A percentile compares a stretch with the other conserved stretches of the same genome.
phyloP scores from a whole-genome alignment of 1,139 yeast genomes.

The Blastobotrys aristatus region DNA sequence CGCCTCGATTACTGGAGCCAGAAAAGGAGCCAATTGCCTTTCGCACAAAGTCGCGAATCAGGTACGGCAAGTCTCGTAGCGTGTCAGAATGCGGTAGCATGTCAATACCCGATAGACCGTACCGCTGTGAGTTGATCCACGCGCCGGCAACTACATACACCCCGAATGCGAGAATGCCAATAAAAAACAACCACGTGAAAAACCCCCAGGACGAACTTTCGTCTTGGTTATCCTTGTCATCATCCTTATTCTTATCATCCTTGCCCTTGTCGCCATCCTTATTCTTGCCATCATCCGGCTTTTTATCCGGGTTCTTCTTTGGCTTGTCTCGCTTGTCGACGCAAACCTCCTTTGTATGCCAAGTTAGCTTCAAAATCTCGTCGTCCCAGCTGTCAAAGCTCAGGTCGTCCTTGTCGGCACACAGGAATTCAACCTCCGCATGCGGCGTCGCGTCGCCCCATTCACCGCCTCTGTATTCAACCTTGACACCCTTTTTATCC shows the following conservation, averaged over 20 bases:
- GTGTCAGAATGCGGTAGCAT: constrained; percentile 46
- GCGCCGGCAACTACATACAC: constrained; percentile 74
- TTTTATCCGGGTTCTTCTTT: constrained; percentile 14
- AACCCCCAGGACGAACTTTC: constrained; percentile 35
- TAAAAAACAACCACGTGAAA: constrained; percentile 41
- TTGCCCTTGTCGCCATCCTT: constrained; percentile 9
- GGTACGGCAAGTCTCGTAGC: constrained; percentile 68
- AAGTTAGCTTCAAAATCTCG: constrained; percentile 29
- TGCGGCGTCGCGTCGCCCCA: constrained; percentile 54
- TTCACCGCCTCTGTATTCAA: constrained; percentile 49
- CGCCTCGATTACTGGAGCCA: constrained; percentile 79
- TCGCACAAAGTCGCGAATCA: constrained; percentile 64
- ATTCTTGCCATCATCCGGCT: constrained; percentile 2
- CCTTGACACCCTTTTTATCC: constrained; percentile 41
- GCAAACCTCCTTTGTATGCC: constrained; percentile 43
- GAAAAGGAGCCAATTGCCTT: constrained; percentile 69
- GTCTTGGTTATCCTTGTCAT: constrained; percentile 6
- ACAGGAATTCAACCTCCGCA: constrained; percentile 50
- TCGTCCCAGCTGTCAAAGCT: constrained; percentile 36
- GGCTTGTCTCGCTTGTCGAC: constrained; percentile 29
- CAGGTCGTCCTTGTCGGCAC: constrained; percentile 37
- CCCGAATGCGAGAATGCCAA: constrained; percentile 57
- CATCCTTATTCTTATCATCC: constrained; percentile 12
- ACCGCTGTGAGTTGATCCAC: constrained; percentile 52
- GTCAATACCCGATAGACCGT: constrained; percentile 39